Base-by-base conservation (phyloP, 352 stramenopile species). In the Phytophthora cajani region DNA sequence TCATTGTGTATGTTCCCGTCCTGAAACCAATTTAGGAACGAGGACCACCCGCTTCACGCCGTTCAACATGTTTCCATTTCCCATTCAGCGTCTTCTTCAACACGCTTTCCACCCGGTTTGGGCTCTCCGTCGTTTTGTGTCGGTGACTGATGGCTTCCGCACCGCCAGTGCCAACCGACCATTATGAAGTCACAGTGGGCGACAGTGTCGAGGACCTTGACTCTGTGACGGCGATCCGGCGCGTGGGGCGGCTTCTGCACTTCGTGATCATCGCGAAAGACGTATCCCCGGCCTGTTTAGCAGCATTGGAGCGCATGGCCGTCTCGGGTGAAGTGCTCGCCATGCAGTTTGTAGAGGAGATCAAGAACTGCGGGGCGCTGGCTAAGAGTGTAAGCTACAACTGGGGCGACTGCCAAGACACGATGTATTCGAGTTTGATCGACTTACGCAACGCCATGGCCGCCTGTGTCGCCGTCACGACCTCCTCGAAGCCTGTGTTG, bases 401-500 rank as follows among this genome's bases (percentile, higher is more conserved):
- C 51, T 57, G 51, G 25, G 51, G 51, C 9, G 27, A 57, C 11
- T 54, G 12, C 16, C 27, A 42, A 2, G 51, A 57, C 27, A 7
- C 27, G 14, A 40, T 57, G 51, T 42, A 5, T 19, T 23, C 14
- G 12, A 40, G 27, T 16, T 25, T 57, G 23, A 30, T 57, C 11
- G 21, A 57, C 4, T 21, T 57, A 21, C 51, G 51, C 2, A 57
- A 54, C 0, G 58, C 65, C 2, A 60, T 78, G 19, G 65, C 36
- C 49, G 56, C 56, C 9, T 62, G 56, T 17, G 23, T 49, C 2
- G 42, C 56, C 14, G 58, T 19, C 59, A 57, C 38, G 60, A 61
- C 6, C 55, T 64, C 25, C 60, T 75, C 65, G 5, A 53, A 55
- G 1, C 42, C 68, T 21, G 54, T 42, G 6, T 19, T 71, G 19